A percentile compares a stretch with the other conserved stretches of the same genome.
These are phyloP conservation scores for Scheffersomyces ergatensis DNA, from an alignment of 805 yeast genomes.

Conservation along the genomic window DNA sequence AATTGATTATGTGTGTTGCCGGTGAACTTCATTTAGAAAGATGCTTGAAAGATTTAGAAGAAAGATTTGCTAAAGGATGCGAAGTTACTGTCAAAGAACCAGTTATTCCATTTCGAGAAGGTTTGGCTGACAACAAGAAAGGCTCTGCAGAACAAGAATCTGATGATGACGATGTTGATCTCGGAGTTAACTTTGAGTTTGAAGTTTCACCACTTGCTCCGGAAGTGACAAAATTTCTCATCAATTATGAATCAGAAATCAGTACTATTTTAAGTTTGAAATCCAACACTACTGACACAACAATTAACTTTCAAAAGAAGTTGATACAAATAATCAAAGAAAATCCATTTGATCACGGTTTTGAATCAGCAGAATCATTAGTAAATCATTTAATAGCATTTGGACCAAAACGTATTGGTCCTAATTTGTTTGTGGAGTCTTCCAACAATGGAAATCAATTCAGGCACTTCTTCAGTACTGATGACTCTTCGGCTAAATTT, in stretches of 20 bases:
- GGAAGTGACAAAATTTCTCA: conserved; percentile 47
- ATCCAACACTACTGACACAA: conserved; percentile 1
- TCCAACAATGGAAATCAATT: conserved; percentile 24
- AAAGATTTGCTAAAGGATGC: conserved; percentile 82
- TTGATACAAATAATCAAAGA: conserved; percentile 7
- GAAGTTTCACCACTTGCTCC: conserved; percentile 62
- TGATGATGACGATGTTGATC: conserved; percentile 11
- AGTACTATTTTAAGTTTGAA: conserved; percentile 23
- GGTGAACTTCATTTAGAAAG: conserved; percentile 96
- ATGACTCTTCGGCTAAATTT: conserved; percentile 16
- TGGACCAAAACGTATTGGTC: conserved; percentile 76
- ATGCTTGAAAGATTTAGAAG: conserved; percentile 85
- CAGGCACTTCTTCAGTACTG: conserved; percentile 21
- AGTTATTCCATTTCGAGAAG: conserved; percentile 90
- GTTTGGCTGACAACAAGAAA: conserved; percentile 60
- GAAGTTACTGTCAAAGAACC: conserved; percentile 88
- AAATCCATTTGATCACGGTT: conserved; percentile 10
- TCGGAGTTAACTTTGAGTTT: conserved; percentile 43
- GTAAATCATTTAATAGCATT: conserved; percentile 51
- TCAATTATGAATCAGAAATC: conserved; percentile 45
- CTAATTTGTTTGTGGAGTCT: conserved; percentile 68
- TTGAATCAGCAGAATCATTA: conserved; percentile 15
- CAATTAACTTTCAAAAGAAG: conserved; percentile 1
- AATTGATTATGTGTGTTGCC: conserved; percentile 89
- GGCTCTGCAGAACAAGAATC: conserved; percentile 12